phyloP scores from a whole-genome alignment of 2,329 filamentous ascomycete genomes.

The Rhinocladiella similis region DNA sequence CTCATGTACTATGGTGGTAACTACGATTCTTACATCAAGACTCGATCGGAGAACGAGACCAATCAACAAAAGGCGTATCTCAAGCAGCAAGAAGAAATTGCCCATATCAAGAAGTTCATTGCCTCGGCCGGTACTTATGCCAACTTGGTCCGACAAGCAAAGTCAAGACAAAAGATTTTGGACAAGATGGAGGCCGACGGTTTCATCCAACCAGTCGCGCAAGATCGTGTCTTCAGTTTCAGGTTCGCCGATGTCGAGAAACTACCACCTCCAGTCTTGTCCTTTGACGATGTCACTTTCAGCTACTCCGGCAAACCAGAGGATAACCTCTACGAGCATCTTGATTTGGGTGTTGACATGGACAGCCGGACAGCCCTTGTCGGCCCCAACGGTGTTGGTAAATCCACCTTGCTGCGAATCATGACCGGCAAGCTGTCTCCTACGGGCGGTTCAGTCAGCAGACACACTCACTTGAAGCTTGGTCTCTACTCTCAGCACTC shows the following conservation, averaged over 20 bases:
- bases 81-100: constrained; percentile 99
- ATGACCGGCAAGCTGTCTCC: constrained; percentile 95
- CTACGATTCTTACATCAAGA: constrained; percentile 98
- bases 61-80: constrained; percentile 99
- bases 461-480: constrained; percentile 97
- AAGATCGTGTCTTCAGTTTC: constrained; percentile 93
- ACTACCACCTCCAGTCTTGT: constrained; percentile 94
- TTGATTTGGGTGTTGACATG: constrained; percentile 99
- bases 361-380: constrained; percentile 96
- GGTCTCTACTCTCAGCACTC: constrained; percentile 99
- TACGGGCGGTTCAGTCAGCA: constrained; percentile 74
- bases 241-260: constrained; percentile 98
- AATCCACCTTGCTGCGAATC: constrained; percentile 91
- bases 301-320: constrained; percentile 88
- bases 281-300: constrained; percentile 96
- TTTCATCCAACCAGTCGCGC: constrained; percentile 86
- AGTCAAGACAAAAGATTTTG: constrained; percentile 98
- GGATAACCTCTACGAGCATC: constrained; percentile 93
- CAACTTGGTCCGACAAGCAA: constrained; percentile 98
- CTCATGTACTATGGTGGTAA: constrained; percentile 99
- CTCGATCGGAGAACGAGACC: constrained; percentile 85
- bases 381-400: constrained; percentile 98
- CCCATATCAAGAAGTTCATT: constrained; percentile 99
- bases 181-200: constrained; percentile 99
- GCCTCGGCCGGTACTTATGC: constrained; percentile 99